Conservation (phyloP, 2,329 filamentous ascomycete species). For the Microcera coccophila region DNA sequence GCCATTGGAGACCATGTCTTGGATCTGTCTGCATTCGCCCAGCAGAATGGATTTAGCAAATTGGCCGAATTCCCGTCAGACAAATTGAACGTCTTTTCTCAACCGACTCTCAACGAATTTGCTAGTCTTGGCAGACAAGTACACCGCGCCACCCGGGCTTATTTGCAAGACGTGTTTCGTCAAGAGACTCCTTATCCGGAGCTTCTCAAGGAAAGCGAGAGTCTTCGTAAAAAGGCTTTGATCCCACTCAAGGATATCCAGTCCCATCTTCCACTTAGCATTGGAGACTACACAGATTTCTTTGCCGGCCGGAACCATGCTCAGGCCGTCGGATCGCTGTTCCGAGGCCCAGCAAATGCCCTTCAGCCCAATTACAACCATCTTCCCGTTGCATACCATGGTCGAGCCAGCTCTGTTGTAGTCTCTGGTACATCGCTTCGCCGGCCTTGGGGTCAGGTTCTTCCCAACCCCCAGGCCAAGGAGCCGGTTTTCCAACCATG, state of each 20-base stretch:
- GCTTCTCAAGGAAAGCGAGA: constrained; percentile 35
- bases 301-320: constrained; percentile 78
- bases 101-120: constrained; percentile 31
- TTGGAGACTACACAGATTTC: constrained; percentile 83
- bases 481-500: constrained; percentile 56
- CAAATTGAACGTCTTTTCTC: constrained; percentile 24
- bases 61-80: constrained; percentile 25
- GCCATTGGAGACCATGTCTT: constrained; percentile 71
- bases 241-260: constrained; percentile 44
- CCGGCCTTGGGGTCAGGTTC: constrained; percentile 70
- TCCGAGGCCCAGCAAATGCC: constrained; percentile 69
- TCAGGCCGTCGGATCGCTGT: constrained; percentile 64
- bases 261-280: constrained; percentile 69
- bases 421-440: constrained; percentile 69
- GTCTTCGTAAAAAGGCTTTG: constrained; percentile 28
- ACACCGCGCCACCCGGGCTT: constrained; percentile 64
- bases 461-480: constrained; percentile 40
- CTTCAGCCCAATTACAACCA: constrained; percentile 79
- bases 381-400: constrained; percentile 77
- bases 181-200: constrained; percentile 46
- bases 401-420: constrained; percentile 71
- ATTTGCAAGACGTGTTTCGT: constrained; percentile 60
- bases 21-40: constrained; percentile 62
- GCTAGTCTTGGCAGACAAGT: constrained; percentile 60
- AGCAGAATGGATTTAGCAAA: constrained; percentile 37